Conservation (phyloP, 2,329 filamentous ascomycete species). For the Aspergillus versicolor region DNA sequence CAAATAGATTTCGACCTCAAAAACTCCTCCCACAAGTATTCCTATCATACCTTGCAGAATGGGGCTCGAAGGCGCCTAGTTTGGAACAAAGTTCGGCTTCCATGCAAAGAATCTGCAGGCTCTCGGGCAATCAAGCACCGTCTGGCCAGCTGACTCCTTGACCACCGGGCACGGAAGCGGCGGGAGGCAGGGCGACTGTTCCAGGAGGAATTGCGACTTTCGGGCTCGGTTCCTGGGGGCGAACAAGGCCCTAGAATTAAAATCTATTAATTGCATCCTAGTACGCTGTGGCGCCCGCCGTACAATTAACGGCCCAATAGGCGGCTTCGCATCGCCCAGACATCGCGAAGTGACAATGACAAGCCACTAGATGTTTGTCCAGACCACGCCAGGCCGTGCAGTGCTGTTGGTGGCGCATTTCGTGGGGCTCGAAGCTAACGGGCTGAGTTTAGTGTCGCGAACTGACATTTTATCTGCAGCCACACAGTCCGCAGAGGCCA, state of each 20-base stretch:
- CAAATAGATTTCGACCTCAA: background rate
- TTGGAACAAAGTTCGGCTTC: constrained; percentile 10
- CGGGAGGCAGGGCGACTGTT: background rate
- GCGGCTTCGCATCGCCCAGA: background rate
- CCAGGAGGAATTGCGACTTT: background rate
- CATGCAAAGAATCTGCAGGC: constrained; percentile 9
- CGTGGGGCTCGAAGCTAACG: constrained; percentile 12
- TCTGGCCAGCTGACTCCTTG: constrained; percentile 7
- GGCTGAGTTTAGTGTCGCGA: constrained; percentile 12
- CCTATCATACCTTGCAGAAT: background rate
- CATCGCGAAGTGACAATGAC: constrained; percentile 1
- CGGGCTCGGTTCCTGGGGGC: constrained; percentile 6
- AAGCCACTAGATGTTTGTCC: constrained; percentile 6
- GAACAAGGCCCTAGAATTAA: background rate
- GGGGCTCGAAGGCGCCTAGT: background rate
- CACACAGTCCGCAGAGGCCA: constrained; percentile 11
- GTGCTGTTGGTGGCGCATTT: constrained; percentile 7
- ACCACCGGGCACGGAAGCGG: background rate
- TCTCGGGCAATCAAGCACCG: background rate
- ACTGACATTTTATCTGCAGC: constrained; percentile 12
- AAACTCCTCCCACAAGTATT: background rate
- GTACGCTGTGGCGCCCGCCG: background rate
- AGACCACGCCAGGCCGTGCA: constrained; percentile 14
- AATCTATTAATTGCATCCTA: constrained; percentile 1
- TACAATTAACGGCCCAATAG: background rate